Percentiles rank a stretch among this genome's conserved stretches.
These are phyloP conservation scores for Vigna trinervia DNA, from an alignment of 306 rosid species.

Conservation along the genomic window DNA sequence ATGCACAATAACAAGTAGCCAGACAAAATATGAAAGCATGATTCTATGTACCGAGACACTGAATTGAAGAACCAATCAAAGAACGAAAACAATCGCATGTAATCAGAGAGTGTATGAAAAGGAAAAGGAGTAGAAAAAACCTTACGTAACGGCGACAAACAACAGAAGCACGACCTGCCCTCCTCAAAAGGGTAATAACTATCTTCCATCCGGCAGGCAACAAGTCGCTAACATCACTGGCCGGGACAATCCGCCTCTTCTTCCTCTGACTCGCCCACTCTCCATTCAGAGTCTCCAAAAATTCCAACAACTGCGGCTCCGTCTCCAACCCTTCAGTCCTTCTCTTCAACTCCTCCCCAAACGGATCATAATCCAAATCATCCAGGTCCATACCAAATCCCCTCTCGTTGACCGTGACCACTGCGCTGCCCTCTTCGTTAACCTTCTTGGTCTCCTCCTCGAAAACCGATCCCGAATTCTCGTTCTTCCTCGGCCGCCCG, in stretches of 20 bases:
- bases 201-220: slow-evolving; percentile 74
- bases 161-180: slow-evolving; percentile 51
- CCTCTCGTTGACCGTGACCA: slow-evolving; percentile 20
- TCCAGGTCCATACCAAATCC: slow-evolving; percentile 42
- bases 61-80: slow-evolving; percentile 15
- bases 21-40: not conserved
- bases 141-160: slow-evolving; percentile 74
- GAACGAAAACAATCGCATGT: not conserved
- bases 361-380: slow-evolving; percentile 58
- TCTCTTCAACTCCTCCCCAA: slow-evolving; percentile 62
- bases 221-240: slow-evolving; percentile 50
- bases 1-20: not conserved
- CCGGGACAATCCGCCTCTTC: slow-evolving; percentile 72
- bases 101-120: not conserved
- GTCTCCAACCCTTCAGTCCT: slow-evolving; percentile 68
- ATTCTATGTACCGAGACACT: not conserved
- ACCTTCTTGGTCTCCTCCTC: slow-evolving; percentile 32
- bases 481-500: slow-evolving; percentile 74
- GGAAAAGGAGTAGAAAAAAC: slow-evolving; percentile 49
- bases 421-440: not conserved
- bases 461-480: slow-evolving; percentile 30
- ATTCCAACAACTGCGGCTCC: slow-evolving; percentile 58
- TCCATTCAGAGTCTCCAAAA: slow-evolving; percentile 63
- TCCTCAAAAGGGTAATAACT: slow-evolving; percentile 59
- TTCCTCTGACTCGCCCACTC: slow-evolving; percentile 73